Conservation (phyloP, 176 grass and related monocot genomes). For the Alopecurus myosuroides region DNA sequence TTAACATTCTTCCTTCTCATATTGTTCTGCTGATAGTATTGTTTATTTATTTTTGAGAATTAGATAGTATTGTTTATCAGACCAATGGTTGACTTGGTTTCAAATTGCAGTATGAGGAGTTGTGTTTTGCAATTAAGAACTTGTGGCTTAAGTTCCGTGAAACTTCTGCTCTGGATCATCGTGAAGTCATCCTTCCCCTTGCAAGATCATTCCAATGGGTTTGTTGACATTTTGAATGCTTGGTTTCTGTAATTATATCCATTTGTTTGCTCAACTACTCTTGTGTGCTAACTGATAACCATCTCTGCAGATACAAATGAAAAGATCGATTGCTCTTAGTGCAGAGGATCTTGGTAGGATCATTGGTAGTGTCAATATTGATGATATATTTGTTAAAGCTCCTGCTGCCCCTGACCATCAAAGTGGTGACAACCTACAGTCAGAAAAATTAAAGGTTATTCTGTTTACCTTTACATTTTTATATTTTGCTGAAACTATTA, state of each 20-base stretch:
- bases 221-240: not conserved
- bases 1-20: not conserved
- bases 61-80: not conserved
- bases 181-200: not conserved
- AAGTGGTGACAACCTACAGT: no score
- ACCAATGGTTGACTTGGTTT: not conserved
- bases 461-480: no score
- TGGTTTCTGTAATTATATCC: not conserved
- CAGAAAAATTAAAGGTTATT: no score
- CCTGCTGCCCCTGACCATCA: no score
- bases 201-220: constrained; percentile 3
- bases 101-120: not conserved
- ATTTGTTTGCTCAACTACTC: not conserved
- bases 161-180: not conserved
- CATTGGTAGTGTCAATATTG: no score
- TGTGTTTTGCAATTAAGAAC: not conserved
- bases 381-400: no score
- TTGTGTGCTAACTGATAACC: not conserved
- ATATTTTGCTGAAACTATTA: no score
- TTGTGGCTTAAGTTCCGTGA: not conserved
- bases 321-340: not conserved
- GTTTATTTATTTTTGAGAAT: no score
- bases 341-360: not conserved
- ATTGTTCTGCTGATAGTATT: not conserved
- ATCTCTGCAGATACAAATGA: not conserved